Evolutionary conservation across 441 rosid genomes (phyloP).

Genomic region (Erodium chrysanthum): DNA sequence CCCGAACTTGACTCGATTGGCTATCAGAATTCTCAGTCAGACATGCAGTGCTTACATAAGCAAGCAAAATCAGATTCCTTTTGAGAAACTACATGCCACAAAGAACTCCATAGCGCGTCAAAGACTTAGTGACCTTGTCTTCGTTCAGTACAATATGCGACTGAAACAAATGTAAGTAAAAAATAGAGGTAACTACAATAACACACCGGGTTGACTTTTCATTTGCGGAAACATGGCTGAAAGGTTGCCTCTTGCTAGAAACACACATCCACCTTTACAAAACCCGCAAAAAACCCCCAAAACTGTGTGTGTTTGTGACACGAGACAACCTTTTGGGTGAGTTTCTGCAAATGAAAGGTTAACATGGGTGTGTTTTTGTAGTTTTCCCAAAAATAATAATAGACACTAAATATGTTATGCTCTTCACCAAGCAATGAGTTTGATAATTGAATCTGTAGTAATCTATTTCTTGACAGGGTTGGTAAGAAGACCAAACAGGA

Average conservation of each 20-base stretch:
- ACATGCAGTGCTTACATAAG: constrained; percentile 54
- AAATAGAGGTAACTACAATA: neutral
- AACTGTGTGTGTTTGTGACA: no score
- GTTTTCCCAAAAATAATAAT: no score
- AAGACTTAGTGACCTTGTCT: constrained; percentile 45
- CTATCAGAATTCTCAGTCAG: constrained; percentile 67
- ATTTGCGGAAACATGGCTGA: no score
- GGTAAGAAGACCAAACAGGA: constrained; percentile 31
- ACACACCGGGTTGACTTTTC: no score
- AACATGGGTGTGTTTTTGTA: no score
- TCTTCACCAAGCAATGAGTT: neutral
- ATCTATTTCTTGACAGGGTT: constrained; percentile 22
- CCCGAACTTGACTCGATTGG: constrained; percentile 72
- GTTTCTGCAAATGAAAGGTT: no score
- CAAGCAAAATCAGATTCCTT: constrained; percentile 29
- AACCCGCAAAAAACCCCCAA: no score
- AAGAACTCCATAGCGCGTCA: constrained; percentile 51
- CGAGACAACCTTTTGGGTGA: no score
- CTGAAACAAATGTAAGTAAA: constrained; percentile 41
- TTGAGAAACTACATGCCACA: constrained; percentile 40
- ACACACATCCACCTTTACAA: no score
- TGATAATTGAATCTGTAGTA: constrained; percentile 12
- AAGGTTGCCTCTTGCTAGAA: no score
- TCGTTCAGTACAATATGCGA: constrained; percentile 52
- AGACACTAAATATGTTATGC: neutral